Base-by-base conservation (phyloP, 192 early-diverging fungal species). In the Dissophora ornata region DNA sequence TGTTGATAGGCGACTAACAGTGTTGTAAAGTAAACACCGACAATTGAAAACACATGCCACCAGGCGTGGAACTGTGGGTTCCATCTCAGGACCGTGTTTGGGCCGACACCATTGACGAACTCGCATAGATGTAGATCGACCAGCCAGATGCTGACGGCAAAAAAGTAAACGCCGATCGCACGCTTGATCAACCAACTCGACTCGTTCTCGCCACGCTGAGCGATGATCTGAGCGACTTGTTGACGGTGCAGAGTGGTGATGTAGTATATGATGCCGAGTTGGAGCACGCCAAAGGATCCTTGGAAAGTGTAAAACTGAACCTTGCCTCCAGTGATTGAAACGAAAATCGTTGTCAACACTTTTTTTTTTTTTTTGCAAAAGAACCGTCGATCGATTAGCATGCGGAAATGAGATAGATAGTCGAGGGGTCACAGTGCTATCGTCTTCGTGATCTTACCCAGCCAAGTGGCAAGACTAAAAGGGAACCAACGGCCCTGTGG, bases 41-140 rank as follows among this genome's bases (percentile, higher is more conserved):
- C 54, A 7, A 86, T 88, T 2, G 84, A 85, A 40, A 87, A 74
- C 0, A 88, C 80, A 45, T 90, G 88, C 88, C 88, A 90, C 85
- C 85, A 85, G 15, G 88, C 88, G 62, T 90, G 88, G 25, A 90
- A 80, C 69, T 90, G 88, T 45, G 85, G 57, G 62, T 90, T 90
- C 71, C 71, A 75, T 34, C 30, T 60, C 30, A 75, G 40, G 19
- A 77, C 59, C 19, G 64, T 62, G 15, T 77, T 25, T 10, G 73
- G 58, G 16, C 73, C 64, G 8, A 77, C 73, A 34, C 73, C 73
- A 21, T 77, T 77, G 53, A 77, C 36, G 21, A 67, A 79, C 33
- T 81, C 79, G 24, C 79, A 81, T 1, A 75, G 46, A 33, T 81
- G 66, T 33, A 75, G 33, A 22, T 81, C 79, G 7, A 71, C 63